Percentiles rank a stretch among this genome's conserved stretches.
Conservation (phyloP, 108 stramenopile species). For the Skeletonema grethae region DNA sequence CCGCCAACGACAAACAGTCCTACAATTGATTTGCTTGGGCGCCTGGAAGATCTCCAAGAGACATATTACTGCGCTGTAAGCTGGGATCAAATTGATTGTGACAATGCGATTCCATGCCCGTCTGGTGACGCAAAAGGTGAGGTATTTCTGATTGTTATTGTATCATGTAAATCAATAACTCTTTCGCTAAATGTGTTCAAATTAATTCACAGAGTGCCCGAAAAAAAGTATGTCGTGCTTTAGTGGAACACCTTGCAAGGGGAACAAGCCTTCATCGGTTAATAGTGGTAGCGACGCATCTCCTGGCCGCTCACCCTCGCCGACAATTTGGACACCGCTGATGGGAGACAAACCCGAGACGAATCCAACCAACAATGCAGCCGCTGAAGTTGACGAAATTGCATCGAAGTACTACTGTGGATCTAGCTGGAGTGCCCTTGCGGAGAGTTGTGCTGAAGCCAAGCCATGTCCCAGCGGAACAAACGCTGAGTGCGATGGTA, state of each 20-base stretch:
- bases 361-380: not conserved
- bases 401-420: slow-evolving; percentile 47
- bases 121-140: slow-evolving; percentile 34
- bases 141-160: not conserved
- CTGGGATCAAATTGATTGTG: slow-evolving; percentile 48
- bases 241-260: slow-evolving; percentile 35
- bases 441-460: slow-evolving; percentile 34
- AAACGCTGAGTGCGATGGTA: slow-evolving; percentile 36
- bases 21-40: slow-evolving; percentile 42
- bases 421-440: slow-evolving; percentile 28
- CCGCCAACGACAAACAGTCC: slow-evolving; percentile 35
- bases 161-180: not conserved
- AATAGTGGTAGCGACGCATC: not conserved
- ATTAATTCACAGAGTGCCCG: slow-evolving; percentile 26
- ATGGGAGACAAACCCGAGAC: slow-evolving; percentile 5
- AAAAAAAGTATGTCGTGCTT: slow-evolving; percentile 31
- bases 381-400: slow-evolving; percentile 17
- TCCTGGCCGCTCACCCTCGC: not conserved
- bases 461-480: slow-evolving; percentile 46
- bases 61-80: slow-evolving; percentile 26
- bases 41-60: slow-evolving; percentile 32
- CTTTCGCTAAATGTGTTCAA: not conserved
- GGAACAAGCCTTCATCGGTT: slow-evolving; percentile 4
- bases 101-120: slow-evolving; percentile 38
- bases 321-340: too few relatives aligned